Conservation (phyloP, 768 basidiomycete species). For the Tylopilus felleus region DNA sequence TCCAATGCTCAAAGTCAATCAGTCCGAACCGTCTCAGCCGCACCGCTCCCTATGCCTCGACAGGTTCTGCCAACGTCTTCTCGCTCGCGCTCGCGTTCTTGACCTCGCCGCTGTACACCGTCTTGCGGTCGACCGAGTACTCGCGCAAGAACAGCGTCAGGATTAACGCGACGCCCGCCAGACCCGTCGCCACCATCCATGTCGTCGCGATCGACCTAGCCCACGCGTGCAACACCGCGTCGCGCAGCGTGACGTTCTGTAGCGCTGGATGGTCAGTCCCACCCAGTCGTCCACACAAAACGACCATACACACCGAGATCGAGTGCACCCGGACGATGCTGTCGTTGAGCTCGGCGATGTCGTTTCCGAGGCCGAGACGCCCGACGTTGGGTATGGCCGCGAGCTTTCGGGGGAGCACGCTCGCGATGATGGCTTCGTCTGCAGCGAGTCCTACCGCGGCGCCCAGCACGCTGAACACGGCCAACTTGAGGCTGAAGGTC, state of each 20-base stretch:
- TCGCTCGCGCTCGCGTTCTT: conserved; percentile 5
- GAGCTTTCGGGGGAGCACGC: conserved; percentile 41
- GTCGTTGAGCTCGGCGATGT: conserved; percentile 41
- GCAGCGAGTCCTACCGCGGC: conserved; percentile 71
- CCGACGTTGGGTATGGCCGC: conserved; percentile 31
- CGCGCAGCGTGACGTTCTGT: conserved; percentile 49
- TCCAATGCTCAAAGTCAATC: not conserved
- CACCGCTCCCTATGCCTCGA: not conserved
- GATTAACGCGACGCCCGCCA: conserved; percentile 52
- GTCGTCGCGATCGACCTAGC: conserved; percentile 60
- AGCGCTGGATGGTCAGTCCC: not conserved
- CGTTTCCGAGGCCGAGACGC: conserved; percentile 30
- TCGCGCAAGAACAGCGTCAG: conserved; percentile 50
- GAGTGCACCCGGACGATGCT: conserved; percentile 41
- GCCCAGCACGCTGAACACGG: conserved; percentile 52
- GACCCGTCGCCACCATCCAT: conserved; percentile 63
- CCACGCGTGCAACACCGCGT: conserved; percentile 58
- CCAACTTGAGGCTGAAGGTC: too few species aligned
- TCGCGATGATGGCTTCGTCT: conserved; percentile 69
- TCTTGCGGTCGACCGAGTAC: conserved; percentile 54
- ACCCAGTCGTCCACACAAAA: not conserved
- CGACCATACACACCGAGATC: conserved; percentile 13
- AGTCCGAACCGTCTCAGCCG: not conserved
- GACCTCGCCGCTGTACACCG: conserved; percentile 36
- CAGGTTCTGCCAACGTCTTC: not conserved